These are phyloP conservation scores for Yamadazyma aaseri DNA, from an alignment of 1,139 yeast species.

Conservation along the genomic window DNA sequence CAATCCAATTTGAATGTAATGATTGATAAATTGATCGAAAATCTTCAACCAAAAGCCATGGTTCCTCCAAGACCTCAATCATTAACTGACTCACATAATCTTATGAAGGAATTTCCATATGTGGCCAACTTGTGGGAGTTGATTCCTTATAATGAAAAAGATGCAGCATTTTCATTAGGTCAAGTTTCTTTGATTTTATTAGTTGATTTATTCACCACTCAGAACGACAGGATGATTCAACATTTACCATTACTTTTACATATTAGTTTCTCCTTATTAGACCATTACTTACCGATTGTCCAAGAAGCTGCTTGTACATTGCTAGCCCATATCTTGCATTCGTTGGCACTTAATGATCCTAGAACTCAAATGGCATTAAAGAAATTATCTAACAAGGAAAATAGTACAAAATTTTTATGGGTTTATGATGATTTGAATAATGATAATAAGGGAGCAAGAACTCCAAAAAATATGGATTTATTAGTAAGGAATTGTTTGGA, in stretches of 20 bases:
- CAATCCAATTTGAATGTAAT: constrained; percentile 56
- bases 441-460: constrained; percentile 77
- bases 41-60: constrained; percentile 83
- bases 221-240: constrained; percentile 52
- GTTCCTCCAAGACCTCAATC: constrained; percentile 59
- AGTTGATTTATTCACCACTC: constrained; percentile 72
- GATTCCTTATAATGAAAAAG: constrained; percentile 61
- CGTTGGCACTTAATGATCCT: constrained; percentile 56
- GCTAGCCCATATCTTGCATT: constrained; percentile 69
- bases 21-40: constrained; percentile 63
- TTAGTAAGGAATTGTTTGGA: constrained; percentile 64
- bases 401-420: constrained; percentile 53
- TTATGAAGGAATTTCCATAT: constrained; percentile 52
- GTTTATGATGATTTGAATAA: constrained; percentile 79
- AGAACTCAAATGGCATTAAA: constrained; percentile 53
- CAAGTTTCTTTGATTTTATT: constrained; percentile 83
- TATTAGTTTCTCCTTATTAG: constrained; percentile 73
- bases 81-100: constrained; percentile 10
- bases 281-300: constrained; percentile 80
- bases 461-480: constrained; percentile 86
- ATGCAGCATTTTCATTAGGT: constrained; percentile 80
- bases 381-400: constrained; percentile 49
- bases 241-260: constrained; percentile 81
- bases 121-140: constrained; percentile 67
- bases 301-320: constrained; percentile 83